Evolutionary conservation across 1,284 basidiomycete genomes (phyloP), one percentile per base, ranked within the genome.

Genomic region (Phellopilus nigrolimitatus): DNA sequence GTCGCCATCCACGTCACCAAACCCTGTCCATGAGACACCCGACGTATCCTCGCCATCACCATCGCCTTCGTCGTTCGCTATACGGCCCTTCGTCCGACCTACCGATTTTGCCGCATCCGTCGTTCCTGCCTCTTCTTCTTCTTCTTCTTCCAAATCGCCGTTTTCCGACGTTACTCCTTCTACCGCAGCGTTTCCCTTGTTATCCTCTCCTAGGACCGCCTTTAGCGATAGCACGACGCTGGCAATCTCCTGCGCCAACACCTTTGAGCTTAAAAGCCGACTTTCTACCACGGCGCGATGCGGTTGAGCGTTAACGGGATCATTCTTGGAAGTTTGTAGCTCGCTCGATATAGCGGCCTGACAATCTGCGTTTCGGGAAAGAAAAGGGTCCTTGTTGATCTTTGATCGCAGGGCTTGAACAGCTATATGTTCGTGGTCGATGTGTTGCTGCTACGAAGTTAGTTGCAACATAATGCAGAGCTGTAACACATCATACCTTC

Each of bases 211-310:
- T 8, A 84, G 51, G 34, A 78, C 57, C 19, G 64, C 60, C 56
- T 67, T 69, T 7, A 89, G 60, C 53, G 74, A 71, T 7, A 75
- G 70, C 0, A 93, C 62, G 13, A 78, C 75, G 17, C 63, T 61
- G 13, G 70, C 69, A 2, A 91, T 72, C 56, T 79, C 80, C 10
- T 76, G 72, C 0, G 89, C 84, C 9, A 93, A 71, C 15, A 75
- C 66, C 64, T 90, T 93, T 1, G 86, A 86, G 60, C 88, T 91
- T 38, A 88, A 71, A 21, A 95, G 68, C 24, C 88, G 79, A 52
- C 78, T 83, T 60, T 88, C 82, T 1, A 87, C 79, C 65, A 87
- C 88, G 5, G 75, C 73, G 13, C 68, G 61, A 1, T 74, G 65
- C 8, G 73, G 61, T 1, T 60, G 54, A 8, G 66, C 66, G 2